These are phyloP conservation scores for Rasamsonia emersonii DNA, from an alignment of 2,329 filamentous ascomycete species.

Conservation along the genomic window DNA sequence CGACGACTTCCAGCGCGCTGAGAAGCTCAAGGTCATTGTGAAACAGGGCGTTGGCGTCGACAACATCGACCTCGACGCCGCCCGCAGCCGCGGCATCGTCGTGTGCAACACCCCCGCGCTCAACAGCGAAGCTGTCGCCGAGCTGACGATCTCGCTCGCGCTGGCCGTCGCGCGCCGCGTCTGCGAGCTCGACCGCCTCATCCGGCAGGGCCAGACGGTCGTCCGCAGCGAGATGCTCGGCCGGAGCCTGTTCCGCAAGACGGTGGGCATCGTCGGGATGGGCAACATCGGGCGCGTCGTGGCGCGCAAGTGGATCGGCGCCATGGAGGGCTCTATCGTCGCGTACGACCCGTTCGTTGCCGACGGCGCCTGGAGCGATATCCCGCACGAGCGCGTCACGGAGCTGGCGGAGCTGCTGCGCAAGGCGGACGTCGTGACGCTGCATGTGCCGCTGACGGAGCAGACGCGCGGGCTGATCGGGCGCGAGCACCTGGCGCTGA, in stretches of 20 bases:
- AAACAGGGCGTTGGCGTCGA: slow-evolving; percentile 24
- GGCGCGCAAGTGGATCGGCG: slow-evolving; percentile 27
- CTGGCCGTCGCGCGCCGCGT: slow-evolving; percentile 22
- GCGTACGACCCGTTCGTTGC: slow-evolving; percentile 26
- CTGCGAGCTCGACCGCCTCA: slow-evolving; percentile 18
- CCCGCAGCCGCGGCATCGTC: slow-evolving; percentile 12
- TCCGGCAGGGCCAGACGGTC: slow-evolving; percentile 15
- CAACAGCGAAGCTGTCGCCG: slow-evolving; percentile 27
- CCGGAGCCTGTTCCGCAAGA: slow-evolving; percentile 22
- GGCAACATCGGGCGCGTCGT: slow-evolving; percentile 27
- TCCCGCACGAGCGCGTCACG: slow-evolving; percentile 20
- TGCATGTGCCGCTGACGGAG: slow-evolving; percentile 24
- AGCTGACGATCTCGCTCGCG: slow-evolving; percentile 23
- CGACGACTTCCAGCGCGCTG: slow-evolving; percentile 15
- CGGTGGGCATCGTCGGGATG: slow-evolving; percentile 31
- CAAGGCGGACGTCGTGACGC: slow-evolving; percentile 23
- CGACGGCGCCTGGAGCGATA: slow-evolving; percentile 19
- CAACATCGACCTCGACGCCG: slow-evolving; percentile 20
- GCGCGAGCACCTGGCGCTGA: slow-evolving; percentile 18
- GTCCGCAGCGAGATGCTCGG: slow-evolving; percentile 19
- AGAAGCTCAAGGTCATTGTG: slow-evolving; percentile 17
- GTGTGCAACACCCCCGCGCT: slow-evolving; percentile 19
- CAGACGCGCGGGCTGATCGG: slow-evolving; percentile 22
- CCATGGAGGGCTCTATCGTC: slow-evolving; percentile 20
- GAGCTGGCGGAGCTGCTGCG: slow-evolving; percentile 23